Conservation (phyloP, 2,329 filamentous ascomycete species). For the Fusarium sp. region DNA sequence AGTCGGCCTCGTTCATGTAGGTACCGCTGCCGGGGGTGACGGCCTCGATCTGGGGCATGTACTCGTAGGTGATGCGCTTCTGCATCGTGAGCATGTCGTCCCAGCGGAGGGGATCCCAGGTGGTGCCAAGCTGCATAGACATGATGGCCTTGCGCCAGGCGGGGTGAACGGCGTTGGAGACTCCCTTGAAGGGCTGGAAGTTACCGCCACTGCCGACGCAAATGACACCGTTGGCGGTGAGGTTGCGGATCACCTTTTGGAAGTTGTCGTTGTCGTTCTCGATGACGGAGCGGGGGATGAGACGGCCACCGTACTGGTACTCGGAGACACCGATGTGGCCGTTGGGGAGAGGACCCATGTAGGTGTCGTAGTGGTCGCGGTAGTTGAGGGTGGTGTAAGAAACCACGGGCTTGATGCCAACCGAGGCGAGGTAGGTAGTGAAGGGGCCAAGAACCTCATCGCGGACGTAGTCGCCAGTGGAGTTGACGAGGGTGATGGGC, state of each 20-base stretch:
- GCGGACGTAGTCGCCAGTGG: conserved; percentile 53
- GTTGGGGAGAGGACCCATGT: conserved; percentile 54
- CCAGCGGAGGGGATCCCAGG: conserved; percentile 45
- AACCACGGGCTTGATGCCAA: conserved; percentile 24
- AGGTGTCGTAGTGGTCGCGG: conserved; percentile 58
- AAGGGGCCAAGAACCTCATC: conserved; percentile 55
- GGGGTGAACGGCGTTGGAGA: conserved; percentile 54
- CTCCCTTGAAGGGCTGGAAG: conserved; percentile 36
- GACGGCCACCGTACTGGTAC: conserved; percentile 54
- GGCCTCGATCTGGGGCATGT: conserved; percentile 43
- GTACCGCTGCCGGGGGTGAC: conserved; percentile 57
- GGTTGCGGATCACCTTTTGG: conserved; percentile 44
- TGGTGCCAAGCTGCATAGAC: conserved; percentile 44
- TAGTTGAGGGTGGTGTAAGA: conserved; percentile 38
- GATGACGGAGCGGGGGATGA: conserved; percentile 55
- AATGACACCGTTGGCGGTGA: conserved; percentile 36
- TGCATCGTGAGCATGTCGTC: conserved; percentile 48
- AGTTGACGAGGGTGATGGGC: conserved; percentile 59
- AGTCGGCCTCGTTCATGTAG: conserved; percentile 67
- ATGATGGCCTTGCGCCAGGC: conserved; percentile 54
- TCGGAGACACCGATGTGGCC: conserved; percentile 49
- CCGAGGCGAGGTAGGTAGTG: conserved; percentile 20
- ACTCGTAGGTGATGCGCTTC: conserved; percentile 46
- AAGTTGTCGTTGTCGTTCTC: conserved; percentile 47
- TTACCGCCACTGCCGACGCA: conserved; percentile 44